Evolutionary conservation across 371 early-diverging fungal genomes (phyloP).

Genomic region (Mortierella sp.): DNA sequence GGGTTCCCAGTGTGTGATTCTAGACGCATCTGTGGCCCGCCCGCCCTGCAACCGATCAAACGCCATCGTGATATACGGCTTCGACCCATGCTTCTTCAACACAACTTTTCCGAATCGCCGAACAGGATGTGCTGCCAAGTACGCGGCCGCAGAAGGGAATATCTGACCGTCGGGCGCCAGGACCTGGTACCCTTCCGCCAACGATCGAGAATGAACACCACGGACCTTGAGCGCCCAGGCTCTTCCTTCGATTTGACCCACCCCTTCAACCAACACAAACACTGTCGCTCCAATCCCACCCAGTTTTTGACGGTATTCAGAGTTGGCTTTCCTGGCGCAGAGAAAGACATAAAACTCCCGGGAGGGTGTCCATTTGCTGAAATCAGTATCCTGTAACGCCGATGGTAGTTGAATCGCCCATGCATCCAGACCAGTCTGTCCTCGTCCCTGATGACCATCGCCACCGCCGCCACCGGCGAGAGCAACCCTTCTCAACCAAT

Average conservation of each 20-base stretch:
- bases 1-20: slow-evolving; percentile 25
- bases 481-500: slow-evolving; percentile 15
- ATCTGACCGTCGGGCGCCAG: slow-evolving; percentile 18
- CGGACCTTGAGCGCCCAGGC: slow-evolving; percentile 42
- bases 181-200: slow-evolving; percentile 3
- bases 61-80: slow-evolving; percentile 30
- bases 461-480: not conserved
- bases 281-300: slow-evolving; percentile 39
- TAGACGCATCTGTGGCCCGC: not conserved
- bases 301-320: slow-evolving; percentile 7
- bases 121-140: not conserved
- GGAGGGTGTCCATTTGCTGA: slow-evolving; percentile 21
- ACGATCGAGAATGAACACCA: not conserved
- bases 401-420: slow-evolving; percentile 19
- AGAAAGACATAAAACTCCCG: slow-evolving; percentile 30
- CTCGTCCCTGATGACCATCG: not conserved
- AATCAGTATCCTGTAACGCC: slow-evolving; percentile 15
- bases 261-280: slow-evolving; percentile 30
- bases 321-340: slow-evolving; percentile 19
- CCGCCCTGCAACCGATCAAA: slow-evolving; percentile 23
- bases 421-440: no score
- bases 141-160: not conserved
- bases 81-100: slow-evolving; percentile 10
- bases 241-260: slow-evolving; percentile 27
- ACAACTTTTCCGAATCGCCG: slow-evolving; percentile 24